Conservation (phyloP, 192 early-diverging fungal species). For the Coemansia sp. region DNA sequence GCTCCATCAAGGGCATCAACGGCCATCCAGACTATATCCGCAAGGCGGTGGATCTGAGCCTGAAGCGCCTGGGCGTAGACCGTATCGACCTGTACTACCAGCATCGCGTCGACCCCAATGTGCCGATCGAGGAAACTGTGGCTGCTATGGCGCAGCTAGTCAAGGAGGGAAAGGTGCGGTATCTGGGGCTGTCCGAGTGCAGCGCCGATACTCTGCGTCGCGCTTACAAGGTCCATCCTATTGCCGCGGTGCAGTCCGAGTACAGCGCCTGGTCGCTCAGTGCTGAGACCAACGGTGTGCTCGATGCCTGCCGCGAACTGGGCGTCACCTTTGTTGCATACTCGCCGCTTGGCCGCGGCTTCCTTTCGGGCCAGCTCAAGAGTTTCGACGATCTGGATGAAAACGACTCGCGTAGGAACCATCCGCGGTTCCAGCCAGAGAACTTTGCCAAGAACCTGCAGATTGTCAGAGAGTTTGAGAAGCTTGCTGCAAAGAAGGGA, state of each 20-base stretch:
- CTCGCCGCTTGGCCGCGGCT: conserved; percentile 69
- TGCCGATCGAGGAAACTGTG: conserved; percentile 43
- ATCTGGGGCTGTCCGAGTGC: conserved; percentile 44
- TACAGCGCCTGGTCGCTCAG: no score
- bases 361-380: conserved; percentile 62
- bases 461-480: conserved; percentile 56
- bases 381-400: conserved; percentile 54
- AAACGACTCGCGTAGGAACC: conserved; percentile 55
- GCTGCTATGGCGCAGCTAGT: conserved; percentile 43
- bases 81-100: conserved; percentile 43
- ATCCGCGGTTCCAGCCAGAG: conserved; percentile 60
- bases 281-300: conserved; percentile 64
- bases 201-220: conserved; percentile 59
- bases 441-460: conserved; percentile 60
- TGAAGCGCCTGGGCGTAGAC: conserved; percentile 33
- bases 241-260: conserved; percentile 53
- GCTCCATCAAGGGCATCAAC: conserved; percentile 10
- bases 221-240: conserved; percentile 59
- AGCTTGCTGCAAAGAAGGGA: conserved; percentile 54
- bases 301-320: conserved; percentile 68
- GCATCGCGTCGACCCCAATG: conserved; percentile 32
- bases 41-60: conserved; percentile 13
- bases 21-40: conserved; percentile 55
- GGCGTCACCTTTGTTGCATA: conserved; percentile 72
- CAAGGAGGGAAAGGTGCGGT: conserved; percentile 39